These are phyloP conservation scores for Ammopiptanthus mongolicus DNA, from an alignment of 306 rosid species.

Conservation along the genomic window DNA sequence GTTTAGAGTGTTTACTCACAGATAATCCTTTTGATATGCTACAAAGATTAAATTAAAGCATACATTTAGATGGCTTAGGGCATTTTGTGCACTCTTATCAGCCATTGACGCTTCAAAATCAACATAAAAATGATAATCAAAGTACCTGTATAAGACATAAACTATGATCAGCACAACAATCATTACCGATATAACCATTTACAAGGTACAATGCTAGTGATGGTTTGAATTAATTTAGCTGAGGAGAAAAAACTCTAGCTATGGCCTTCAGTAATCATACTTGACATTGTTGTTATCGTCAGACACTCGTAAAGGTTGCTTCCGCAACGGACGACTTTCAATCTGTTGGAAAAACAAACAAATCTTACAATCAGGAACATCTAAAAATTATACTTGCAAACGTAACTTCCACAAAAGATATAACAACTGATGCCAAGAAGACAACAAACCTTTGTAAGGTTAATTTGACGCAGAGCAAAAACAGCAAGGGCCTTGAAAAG, in stretches of 20 bases:
- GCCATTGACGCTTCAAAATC: slow-evolving; percentile 99
- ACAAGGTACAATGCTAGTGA: neutral
- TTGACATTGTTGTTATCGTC: slow-evolving; percentile 61
- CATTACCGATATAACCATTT: neutral
- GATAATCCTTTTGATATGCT: slow-evolving; percentile 14
- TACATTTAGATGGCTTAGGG: slow-evolving; percentile 76
- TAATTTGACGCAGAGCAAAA: slow-evolving; percentile 88
- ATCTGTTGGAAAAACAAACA: slow-evolving; percentile 51
- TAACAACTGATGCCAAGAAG: neutral
- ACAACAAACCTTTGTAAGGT: slow-evolving; percentile 68
- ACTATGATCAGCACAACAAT: slow-evolving; percentile 22
- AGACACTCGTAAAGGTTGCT: slow-evolving; percentile 58
- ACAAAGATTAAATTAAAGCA: slow-evolving; percentile 14
- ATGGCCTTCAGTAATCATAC: slow-evolving; percentile 42
- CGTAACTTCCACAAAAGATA: neutral
- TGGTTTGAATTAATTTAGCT: slow-evolving; percentile 2
- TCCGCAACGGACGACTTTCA: slow-evolving; percentile 94
- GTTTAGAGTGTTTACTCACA: slow-evolving; percentile 6
- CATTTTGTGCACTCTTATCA: slow-evolving; percentile 84
- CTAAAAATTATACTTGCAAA: slow-evolving; percentile 13
- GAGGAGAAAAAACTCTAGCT: neutral
- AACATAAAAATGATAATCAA: slow-evolving; percentile 89
- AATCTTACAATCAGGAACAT: slow-evolving; percentile 14
- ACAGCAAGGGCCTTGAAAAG: slow-evolving; percentile 99
- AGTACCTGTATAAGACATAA: slow-evolving; percentile 52